Evolutionary conservation across 257 asterid species (phyloP), one percentile per base, ranked within the genome.

Genomic region (Nicotiana sylvestris): DNA sequence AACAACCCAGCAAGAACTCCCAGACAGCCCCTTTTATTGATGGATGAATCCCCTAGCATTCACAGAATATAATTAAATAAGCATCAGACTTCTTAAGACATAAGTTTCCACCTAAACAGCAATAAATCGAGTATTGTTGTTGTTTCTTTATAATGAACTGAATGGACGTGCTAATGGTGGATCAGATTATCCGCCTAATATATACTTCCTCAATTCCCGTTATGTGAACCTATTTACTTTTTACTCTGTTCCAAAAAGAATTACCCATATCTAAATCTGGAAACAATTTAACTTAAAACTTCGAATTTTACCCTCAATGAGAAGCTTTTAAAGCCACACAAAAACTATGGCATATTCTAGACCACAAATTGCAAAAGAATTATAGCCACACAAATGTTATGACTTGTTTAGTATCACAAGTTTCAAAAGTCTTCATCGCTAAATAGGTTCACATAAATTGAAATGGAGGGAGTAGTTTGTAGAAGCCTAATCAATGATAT

Each of bases 1-100:
- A 94, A 88, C 98, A 92, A 76, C 99, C 98, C 90, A 95, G 87
- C 89, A 95, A 88, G 85, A 95, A 95, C 86, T 95, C 98, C 99
- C 99, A 95, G 58, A 92, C 99, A 27, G 84, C 96, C 83, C 98
- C 98, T 88, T 95, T 95, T 79, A 95, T 88, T 53, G 95, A 89
- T 78, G 98, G 99, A 91, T 94, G 99, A 81, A 95, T 87, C 61
- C 98, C 99, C 99, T 95, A 86, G 80, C 64, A 80, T 43, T 76
- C 80, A 51, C 80, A 76, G 64, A 76, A 76, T 29, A 74, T 29
- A 76, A 76, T 76, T 15, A 76, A 43, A 76, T 76, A 51, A 76
- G 80, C 29, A 29, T 76, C 80, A 76, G 29, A 29, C 25, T 15
- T 29, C 64, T 76, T 7, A 51, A 76, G 80, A 51, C 65, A 49